Conservation (phyloP, 2,329 filamentous ascomycete species). For the Aspergillus niger region DNA sequence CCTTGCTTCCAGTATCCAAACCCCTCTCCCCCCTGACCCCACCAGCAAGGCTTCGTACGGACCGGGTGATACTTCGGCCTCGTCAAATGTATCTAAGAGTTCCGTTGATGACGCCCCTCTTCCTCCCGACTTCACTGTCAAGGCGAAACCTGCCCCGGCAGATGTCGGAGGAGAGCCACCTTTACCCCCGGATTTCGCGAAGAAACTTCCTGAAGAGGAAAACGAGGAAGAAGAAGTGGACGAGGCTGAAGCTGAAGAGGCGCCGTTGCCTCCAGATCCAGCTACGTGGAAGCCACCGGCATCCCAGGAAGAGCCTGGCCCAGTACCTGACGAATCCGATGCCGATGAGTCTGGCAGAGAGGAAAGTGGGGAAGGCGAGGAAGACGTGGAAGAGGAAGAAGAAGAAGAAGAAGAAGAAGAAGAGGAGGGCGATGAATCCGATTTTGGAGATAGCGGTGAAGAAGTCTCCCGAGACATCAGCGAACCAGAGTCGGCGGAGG, state of each 20-base stretch:
- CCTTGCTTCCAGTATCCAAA: constrained; percentile 24
- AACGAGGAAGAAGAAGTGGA: constrained; percentile 15
- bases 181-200: constrained; percentile 28
- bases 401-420: constrained; percentile 35
- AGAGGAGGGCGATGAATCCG: constrained; percentile 40
- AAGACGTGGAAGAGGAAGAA: constrained; percentile 20
- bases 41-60: constrained; percentile 50
- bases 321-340: constrained; percentile 40
- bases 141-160: constrained; percentile 20
- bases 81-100: constrained; percentile 45
- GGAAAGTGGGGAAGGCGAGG: constrained; percentile 25
- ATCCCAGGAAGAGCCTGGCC: constrained; percentile 26
- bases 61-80: constrained; percentile 52
- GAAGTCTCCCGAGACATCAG: constrained; percentile 47
- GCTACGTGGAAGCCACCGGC: constrained; percentile 23
- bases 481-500: constrained; percentile 30
- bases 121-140: constrained; percentile 33
- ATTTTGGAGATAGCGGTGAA: constrained; percentile 50
- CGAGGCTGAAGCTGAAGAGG: constrained; percentile 20
- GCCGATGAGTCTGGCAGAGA: constrained; percentile 38
- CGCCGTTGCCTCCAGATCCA: constrained; percentile 33
- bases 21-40: constrained; percentile 50
- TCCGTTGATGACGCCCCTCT: constrained; percentile 45
- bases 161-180: constrained; percentile 25
- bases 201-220: neutral